Conservation (phyloP, 495 filamentous ascomycete genomes). For the Pseudotulostoma volvatum region DNA sequence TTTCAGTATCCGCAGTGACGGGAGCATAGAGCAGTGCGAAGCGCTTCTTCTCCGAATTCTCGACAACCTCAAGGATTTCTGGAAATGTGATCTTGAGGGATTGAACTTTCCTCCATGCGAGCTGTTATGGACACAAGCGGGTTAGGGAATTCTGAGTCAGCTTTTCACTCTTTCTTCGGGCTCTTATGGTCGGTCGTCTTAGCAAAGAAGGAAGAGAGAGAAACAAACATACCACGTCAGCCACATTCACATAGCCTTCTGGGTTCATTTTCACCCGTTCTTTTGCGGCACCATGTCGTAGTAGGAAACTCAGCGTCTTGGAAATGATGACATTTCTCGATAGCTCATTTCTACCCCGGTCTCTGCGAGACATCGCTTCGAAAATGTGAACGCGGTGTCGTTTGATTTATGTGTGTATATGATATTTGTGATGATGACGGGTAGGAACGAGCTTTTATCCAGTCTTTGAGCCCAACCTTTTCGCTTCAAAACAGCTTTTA, state of each 20-base stretch:
- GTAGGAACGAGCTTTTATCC: no score
- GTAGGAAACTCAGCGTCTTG: slow-evolving; percentile 59
- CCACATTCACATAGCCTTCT: slow-evolving; percentile 67
- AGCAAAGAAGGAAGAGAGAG: slow-evolving; percentile 1
- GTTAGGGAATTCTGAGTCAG: background rate
- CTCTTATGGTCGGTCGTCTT: background rate
- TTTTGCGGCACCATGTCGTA: slow-evolving; percentile 69
- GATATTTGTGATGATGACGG: background rate
- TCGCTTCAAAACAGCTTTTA: no score
- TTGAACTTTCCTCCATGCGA: slow-evolving; percentile 52
- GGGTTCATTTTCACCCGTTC: slow-evolving; percentile 60
- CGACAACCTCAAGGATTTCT: slow-evolving; percentile 57
- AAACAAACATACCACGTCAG: slow-evolving; percentile 49
- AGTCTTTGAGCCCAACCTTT: no score
- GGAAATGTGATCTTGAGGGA: slow-evolving; percentile 52
- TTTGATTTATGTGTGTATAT: no score
- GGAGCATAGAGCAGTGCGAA: slow-evolving; percentile 46
- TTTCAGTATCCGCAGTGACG: slow-evolving; percentile 9
- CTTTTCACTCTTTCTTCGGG: background rate
- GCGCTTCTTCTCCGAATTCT: slow-evolving; percentile 74
- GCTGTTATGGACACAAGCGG: slow-evolving; percentile 28
- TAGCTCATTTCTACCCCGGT: background rate
- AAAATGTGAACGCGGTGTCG: background rate
- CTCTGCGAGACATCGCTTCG: slow-evolving; percentile 3
- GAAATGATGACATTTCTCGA: slow-evolving; percentile 50